phyloP scores from a whole-genome alignment of 2,329 filamentous ascomycete genomes.

The Saccharata proteae region DNA sequence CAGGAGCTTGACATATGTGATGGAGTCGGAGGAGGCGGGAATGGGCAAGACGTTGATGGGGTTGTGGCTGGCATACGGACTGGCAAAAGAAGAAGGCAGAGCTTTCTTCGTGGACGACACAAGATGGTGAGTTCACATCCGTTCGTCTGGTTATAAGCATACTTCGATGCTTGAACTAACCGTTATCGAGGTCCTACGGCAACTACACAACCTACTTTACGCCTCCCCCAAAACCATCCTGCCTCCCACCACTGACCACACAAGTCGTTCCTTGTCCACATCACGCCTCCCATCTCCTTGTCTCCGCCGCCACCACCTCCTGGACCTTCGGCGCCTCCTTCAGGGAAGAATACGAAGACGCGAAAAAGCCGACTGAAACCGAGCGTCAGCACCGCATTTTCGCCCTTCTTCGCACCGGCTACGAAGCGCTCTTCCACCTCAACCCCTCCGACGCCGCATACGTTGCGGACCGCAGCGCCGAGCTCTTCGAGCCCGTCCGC shows the following conservation, averaged over 20 bases:
- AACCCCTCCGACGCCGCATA: conserved; percentile 53
- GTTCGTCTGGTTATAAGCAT: not conserved
- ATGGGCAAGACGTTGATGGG: conserved; percentile 66
- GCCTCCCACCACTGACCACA: conserved; percentile 58
- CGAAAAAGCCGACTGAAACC: conserved; percentile 35
- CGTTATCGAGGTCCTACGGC: conserved; percentile 52
- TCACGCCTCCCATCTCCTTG: conserved; percentile 60
- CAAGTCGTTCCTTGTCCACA: conserved; percentile 72
- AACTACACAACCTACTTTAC: conserved; percentile 61
- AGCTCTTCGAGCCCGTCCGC: conserved; percentile 39
- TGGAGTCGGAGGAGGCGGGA: conserved; percentile 64
- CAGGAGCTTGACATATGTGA: conserved; percentile 61
- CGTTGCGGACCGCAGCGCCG: conserved; percentile 45
- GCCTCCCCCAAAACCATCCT: conserved; percentile 51
- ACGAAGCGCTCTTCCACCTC: conserved; percentile 62
- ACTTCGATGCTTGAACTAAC: not conserved
- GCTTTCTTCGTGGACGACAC: conserved; percentile 79
- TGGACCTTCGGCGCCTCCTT: conserved; percentile 53
- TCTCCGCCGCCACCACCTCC: conserved; percentile 55
- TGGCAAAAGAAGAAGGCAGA: conserved; percentile 61
- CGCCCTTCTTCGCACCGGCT: conserved; percentile 55
- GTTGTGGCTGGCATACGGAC: conserved; percentile 72
- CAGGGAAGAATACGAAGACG: conserved; percentile 39
- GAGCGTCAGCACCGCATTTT: conserved; percentile 50
- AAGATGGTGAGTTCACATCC: conserved; percentile 42